Base-by-base conservation (phyloP, 2,329 filamentous ascomycete species). In the Parafenestella ontariensis region DNA sequence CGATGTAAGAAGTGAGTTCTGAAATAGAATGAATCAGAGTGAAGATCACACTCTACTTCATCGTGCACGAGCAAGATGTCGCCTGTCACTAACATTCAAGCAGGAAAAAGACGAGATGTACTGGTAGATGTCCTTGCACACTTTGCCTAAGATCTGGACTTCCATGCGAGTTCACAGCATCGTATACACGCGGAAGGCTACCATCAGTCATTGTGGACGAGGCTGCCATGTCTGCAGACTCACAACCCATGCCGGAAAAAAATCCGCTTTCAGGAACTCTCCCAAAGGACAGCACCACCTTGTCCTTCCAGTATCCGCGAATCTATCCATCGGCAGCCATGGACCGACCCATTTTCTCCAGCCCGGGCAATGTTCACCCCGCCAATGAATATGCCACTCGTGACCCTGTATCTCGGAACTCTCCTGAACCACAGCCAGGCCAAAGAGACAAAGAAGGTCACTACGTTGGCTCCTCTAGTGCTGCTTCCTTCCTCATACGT, bases 101-200 rank as follows among this genome's bases (percentile, higher is more conserved):
- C 47, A 76, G 73, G 46, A 75, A 75, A 55, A 76, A 76, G 56
- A 74, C 70, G 20, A 58, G 73, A 62, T 76, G 73, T 52, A 69
- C 69, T 31, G 73, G 73, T 7, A 66, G 67, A 46, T 76, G 72
- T 41, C 73, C 73, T 18, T 76, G 73, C 53, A 54, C 66, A 3
- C 52, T 73, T 15, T 76, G 73, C 54, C 52, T 72, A 28, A 60
- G 65, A 49, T 58, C 68, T 10, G 70, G 68, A 10, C 56, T 74
- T 6, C 63, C 68, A 11, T 85, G 82, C 67, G 79, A 80, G 17
- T 85, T 81, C 59, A 78, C 79, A 21, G 81, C 82, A 18, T 74
- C 76, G 0, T 84, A 85, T 59, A 79, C 77, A 17, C 71, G 82
- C 56, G 80, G 80, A 4, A 71, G 79, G 57, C 54, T 79, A 29